A percentile compares a stretch with the other conserved stretches of the same genome.
phyloP scores from a whole-genome alignment of 768 basidiomycete genomes.

The Mycena galopus region DNA sequence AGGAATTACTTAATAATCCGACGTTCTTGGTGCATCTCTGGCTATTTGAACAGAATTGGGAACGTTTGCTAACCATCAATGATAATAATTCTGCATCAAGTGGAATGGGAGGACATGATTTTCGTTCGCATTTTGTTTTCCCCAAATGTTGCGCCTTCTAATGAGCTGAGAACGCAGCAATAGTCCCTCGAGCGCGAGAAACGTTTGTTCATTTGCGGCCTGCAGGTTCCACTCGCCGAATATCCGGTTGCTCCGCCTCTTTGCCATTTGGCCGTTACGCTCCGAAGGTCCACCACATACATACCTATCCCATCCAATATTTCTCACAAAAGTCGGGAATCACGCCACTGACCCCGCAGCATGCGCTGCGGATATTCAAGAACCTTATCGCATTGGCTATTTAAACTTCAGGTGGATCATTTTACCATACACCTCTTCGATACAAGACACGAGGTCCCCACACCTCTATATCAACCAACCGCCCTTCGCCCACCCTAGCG shows the following conservation, averaged over 20 bases:
- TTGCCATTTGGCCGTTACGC: too few relatives aligned
- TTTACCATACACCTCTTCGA: constrained; percentile 36
- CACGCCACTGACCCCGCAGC: constrained; percentile 1
- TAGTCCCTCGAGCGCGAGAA: too few relatives aligned
- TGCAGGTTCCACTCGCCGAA: too few relatives aligned
- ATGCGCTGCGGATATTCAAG: constrained; percentile 25
- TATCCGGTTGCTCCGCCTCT: too few relatives aligned
- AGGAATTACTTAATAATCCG: constrained; percentile 23
- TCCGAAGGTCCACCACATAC: background rate
- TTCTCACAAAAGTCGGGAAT: constrained; percentile 8
- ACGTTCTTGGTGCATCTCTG: background rate
- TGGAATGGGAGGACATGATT: too few relatives aligned
- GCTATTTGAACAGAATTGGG: too few relatives aligned
- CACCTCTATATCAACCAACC: constrained; percentile 21
- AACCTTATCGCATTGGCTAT: constrained; percentile 37
- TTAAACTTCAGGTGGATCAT: constrained; percentile 37
- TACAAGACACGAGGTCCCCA: constrained; percentile 35
- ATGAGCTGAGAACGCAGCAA: too few relatives aligned
- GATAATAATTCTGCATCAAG: too few relatives aligned
- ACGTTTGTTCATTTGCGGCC: too few relatives aligned
- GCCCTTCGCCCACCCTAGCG: background rate
- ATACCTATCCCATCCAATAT: background rate
- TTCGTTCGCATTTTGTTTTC: too few relatives aligned
- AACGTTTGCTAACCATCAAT: too few relatives aligned
- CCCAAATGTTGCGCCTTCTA: too few relatives aligned